Conservation (phyloP, 1,284 basidiomycete species). For the Ceratobasidium sp. region DNA sequence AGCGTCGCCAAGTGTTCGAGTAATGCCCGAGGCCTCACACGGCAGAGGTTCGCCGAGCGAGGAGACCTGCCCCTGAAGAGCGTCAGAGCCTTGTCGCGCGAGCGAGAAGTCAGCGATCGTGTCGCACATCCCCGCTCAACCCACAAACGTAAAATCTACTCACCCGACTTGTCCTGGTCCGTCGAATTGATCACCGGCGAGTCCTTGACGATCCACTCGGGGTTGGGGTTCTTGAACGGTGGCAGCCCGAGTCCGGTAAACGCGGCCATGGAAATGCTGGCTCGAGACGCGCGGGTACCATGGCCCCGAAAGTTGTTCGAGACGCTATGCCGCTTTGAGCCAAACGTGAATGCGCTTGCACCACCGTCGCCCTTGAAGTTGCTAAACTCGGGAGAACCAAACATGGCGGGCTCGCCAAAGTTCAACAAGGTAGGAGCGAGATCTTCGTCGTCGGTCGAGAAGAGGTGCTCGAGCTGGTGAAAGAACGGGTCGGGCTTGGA, state of each 20-base stretch:
- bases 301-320: slow-evolving; percentile 1
- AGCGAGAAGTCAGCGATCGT: background rate
- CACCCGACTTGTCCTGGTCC: slow-evolving; percentile 5
- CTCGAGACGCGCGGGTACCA: slow-evolving; percentile 21
- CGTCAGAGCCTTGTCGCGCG: background rate
- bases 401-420: background rate
- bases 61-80: slow-evolving; percentile 1
- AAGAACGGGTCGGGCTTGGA: slow-evolving; percentile 25
- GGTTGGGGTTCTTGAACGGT: slow-evolving; percentile 28
- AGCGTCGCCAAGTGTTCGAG: background rate
- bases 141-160: background rate
- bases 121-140: background rate
- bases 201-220: slow-evolving; percentile 29
- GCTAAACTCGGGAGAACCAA: slow-evolving; percentile 26
- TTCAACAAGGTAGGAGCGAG: background rate
- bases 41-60: background rate
- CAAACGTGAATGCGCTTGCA: slow-evolving; percentile 24
- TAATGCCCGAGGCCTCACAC: background rate
- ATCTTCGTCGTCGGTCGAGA: slow-evolving; percentile 15
- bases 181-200: background rate
- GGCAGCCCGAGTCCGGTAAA: slow-evolving; percentile 21
- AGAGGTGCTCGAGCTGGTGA: slow-evolving; percentile 31
- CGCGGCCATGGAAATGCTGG: slow-evolving; percentile 26
- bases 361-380: slow-evolving; percentile 32
- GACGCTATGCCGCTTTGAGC: slow-evolving; percentile 6